Evolutionary conservation across 2,329 filamentous ascomycete genomes (phyloP).

Genomic region (Cordyceps militaris): DNA sequence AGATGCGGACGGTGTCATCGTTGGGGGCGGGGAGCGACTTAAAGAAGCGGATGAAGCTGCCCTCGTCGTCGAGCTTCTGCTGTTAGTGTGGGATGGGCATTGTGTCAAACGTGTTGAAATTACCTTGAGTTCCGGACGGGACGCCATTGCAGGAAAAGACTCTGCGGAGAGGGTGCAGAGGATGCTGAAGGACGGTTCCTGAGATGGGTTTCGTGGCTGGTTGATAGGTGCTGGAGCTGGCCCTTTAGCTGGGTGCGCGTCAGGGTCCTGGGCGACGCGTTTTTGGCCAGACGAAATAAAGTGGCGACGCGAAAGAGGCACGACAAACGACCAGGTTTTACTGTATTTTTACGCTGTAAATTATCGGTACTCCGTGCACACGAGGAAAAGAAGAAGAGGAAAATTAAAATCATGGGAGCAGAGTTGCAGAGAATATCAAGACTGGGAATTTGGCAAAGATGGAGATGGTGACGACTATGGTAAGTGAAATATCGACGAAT

Average conservation of each 20-base stretch:
- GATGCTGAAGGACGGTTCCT: not conserved
- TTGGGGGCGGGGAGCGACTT: conserved; percentile 69
- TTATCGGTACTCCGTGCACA: no score
- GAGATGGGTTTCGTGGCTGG: not conserved
- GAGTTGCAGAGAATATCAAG: no score
- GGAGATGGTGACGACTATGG: no score
- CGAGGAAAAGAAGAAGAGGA: not conserved
- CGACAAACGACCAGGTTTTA: not conserved
- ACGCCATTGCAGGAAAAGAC: conserved; percentile 50
- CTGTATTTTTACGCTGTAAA: no score
- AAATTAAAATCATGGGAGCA: no score
- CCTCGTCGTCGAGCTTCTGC: conserved; percentile 82
- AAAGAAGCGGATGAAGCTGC: conserved; percentile 94
- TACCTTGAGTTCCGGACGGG: conserved; percentile 65
- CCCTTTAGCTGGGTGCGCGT: not conserved
- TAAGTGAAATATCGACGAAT: not conserved
- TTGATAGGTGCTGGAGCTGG: not conserved
- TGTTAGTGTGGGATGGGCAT: not conserved
- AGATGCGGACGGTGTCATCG: conserved; percentile 76
- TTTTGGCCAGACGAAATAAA: conserved; percentile 16
- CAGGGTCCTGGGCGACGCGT: conserved; percentile 17
- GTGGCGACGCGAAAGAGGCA: conserved; percentile 13
- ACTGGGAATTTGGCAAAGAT: no score
- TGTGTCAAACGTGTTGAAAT: not conserved
- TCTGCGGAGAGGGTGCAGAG: not conserved